These are phyloP conservation scores for Hypoxylon crocopeplum DNA, from an alignment of 495 filamentous ascomycete species.

Conservation along the genomic window DNA sequence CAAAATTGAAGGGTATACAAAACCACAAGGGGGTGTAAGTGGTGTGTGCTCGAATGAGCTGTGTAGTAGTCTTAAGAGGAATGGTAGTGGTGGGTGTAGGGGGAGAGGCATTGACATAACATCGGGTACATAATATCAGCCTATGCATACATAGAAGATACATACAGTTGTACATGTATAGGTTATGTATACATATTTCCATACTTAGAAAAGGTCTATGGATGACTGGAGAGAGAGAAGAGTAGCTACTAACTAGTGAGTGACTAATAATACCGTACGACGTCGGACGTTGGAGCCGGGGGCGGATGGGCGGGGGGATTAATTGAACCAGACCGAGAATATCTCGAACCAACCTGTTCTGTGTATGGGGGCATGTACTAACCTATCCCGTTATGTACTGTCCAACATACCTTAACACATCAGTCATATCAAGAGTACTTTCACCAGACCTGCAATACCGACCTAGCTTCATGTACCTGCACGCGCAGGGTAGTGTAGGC, in stretches of 20 bases:
- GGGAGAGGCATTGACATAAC: conserved; percentile 7
- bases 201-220: conserved; percentile 18
- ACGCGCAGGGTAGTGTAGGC: background rate
- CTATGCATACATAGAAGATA: conserved; percentile 10
- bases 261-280: conserved; percentile 34
- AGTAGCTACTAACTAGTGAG: background rate
- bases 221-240: conserved; percentile 9
- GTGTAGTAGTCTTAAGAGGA: conserved; percentile 7
- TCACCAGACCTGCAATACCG: too few relatives aligned
- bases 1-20: conserved; percentile 30
- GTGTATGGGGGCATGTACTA: too few relatives aligned
- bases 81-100: conserved; percentile 14
- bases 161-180: conserved; percentile 6
- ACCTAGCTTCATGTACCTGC: too few relatives aligned
- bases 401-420: too few relatives aligned
- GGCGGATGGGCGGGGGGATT: conserved; percentile 6
- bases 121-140: conserved; percentile 33
- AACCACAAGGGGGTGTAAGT: conserved; percentile 8
- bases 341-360: conserved; percentile 9
- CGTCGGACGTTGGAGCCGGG: conserved; percentile 30
- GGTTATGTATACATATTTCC: conserved; percentile 9
- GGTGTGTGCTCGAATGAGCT: conserved; percentile 19
- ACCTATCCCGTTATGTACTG: too few relatives aligned
- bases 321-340: conserved; percentile 20
- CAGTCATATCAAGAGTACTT: too few relatives aligned